These are phyloP conservation scores for Kitagawia praeruptora DNA, from an alignment of 129 eudicot species.

Conservation along the genomic window DNA sequence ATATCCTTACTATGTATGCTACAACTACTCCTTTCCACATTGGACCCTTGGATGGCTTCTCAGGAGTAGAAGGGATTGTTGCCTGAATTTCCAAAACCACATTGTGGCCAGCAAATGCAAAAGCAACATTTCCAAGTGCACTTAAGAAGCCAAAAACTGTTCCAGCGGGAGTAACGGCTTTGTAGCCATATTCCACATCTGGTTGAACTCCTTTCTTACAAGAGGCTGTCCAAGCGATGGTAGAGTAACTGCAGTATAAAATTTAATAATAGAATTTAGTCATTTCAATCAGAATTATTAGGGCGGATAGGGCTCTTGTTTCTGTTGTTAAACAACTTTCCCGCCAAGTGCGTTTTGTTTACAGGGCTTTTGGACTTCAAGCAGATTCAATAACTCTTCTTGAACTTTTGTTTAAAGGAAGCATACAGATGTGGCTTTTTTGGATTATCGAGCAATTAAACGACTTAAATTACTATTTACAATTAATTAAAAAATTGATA, in stretches of 20 bases:
- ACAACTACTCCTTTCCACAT: constrained; percentile 59
- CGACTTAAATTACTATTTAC: background rate
- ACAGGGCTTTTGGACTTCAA: background rate
- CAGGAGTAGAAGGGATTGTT: constrained; percentile 54
- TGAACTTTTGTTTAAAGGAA: background rate
- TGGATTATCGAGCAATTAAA: background rate
- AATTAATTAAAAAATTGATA: background rate
- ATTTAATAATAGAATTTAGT: background rate
- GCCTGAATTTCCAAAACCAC: constrained; percentile 61
- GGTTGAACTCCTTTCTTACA: constrained; percentile 33
- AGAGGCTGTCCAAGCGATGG: constrained; percentile 49
- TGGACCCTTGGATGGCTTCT: constrained; percentile 51
- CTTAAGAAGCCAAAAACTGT: constrained; percentile 42
- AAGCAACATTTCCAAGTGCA: constrained; percentile 47
- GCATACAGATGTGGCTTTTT: background rate
- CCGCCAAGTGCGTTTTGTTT: background rate
- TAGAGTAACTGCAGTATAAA: constrained; percentile 36
- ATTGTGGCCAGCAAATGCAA: constrained; percentile 59
- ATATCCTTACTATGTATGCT: constrained; percentile 43
- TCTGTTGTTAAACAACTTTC: too few relatives aligned
- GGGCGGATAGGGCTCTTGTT: background rate
- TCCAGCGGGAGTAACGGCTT: constrained; percentile 19
- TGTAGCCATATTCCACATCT: constrained; percentile 26
- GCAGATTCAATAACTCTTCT: background rate
- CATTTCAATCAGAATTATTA: background rate